These are phyloP conservation scores for Sporisorium scitamineum DNA, from an alignment of 1,284 basidiomycete species.

Conservation along the genomic window DNA sequence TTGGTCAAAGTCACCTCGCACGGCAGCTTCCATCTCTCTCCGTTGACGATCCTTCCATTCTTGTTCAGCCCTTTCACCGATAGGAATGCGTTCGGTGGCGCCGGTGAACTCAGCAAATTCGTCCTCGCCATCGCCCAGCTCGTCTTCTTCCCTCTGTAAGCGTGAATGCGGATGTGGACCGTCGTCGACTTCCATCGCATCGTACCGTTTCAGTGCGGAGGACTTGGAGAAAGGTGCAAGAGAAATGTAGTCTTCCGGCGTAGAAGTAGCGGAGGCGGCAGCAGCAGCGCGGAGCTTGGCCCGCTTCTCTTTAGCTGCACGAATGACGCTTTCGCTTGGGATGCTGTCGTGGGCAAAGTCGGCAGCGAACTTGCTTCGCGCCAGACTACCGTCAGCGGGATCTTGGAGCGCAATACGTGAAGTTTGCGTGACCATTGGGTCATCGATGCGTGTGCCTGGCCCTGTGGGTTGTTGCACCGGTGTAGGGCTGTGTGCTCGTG, in stretches of 20 bases:
- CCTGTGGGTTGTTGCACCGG: neutral
- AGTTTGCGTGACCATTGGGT: constrained; percentile 28
- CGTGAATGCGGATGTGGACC: constrained; percentile 60
- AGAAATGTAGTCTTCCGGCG: constrained; percentile 50
- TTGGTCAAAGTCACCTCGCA: constrained; percentile 38
- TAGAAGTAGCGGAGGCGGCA: constrained; percentile 9
- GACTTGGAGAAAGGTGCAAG: constrained; percentile 13
- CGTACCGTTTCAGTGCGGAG: constrained; percentile 12
- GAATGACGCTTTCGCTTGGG: constrained; percentile 52
- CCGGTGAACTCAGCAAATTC: constrained; percentile 64
- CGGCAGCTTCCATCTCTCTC: constrained; percentile 43
- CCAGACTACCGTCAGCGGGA: constrained; percentile 11
- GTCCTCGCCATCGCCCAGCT: constrained; percentile 60
- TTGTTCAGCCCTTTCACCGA: constrained; percentile 51
- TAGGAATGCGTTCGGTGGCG: constrained; percentile 60
- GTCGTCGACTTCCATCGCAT: constrained; percentile 21
- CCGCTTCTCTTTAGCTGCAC: constrained; percentile 57
- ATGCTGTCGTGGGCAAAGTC: constrained; percentile 43
- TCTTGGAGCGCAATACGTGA: constrained; percentile 12
- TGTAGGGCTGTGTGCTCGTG: constrained; percentile 23
- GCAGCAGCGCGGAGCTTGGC: constrained; percentile 32
- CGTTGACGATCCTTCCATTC: constrained; percentile 39
- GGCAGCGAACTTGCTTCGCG: constrained; percentile 26
- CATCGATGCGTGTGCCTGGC: constrained; percentile 24
- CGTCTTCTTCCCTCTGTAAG: constrained; percentile 63